Evolutionary conservation across 2,329 filamentous ascomycete genomes (phyloP), one percentile per base, ranked within the genome.

Genomic region (Trichoderma atrobrunneum): DNA sequence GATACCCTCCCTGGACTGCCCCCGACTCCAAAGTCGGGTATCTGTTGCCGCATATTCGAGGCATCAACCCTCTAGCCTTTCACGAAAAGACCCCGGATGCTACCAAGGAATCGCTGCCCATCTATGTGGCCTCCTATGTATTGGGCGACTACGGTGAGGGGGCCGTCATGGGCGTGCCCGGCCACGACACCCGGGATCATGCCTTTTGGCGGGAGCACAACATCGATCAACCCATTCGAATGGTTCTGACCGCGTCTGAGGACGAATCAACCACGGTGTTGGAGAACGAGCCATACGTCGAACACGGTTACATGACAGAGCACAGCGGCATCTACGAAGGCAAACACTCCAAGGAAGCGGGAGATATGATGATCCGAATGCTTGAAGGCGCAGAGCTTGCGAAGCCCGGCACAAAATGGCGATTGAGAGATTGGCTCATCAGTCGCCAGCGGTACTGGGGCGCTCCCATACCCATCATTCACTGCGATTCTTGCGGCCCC

Each of bases 381-480:
- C 85, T 91, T 2, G 82, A 88, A 73, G 81, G 84, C 3, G 87
- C 88, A 6, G 82, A 84, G 1, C 83, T 90, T n/a, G 93, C 90
- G 11, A 85, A 89, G 71, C 80, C 84, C n/a, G 85, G 88, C 10
- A 89, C 93, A 72, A 92, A 89, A 73, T 97, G 93, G 93, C 90
- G 92, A 66, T 85, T 97, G 30, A 87, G 93, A 73, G 94, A 97
- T 81, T 97, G 94, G 94, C 84, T 97, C 71, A 92, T 97, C 77
- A 97, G 93, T 79, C 90, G 94, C n/a, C 94, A 97, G 81, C 87
- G 94, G 74, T 97, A 97, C 79, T 97, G 94, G 94, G 94, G 94
- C 16, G 89, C 94, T 0, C 94, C 94, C 0, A 97, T 97, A 68
- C 94, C 94, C 21, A 94, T 97, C 68, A 86, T 97, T 43, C 93